These are phyloP conservation scores for Mycena capillaripes DNA, from an alignment of 768 basidiomycete genomes.

Conservation along the genomic window DNA sequence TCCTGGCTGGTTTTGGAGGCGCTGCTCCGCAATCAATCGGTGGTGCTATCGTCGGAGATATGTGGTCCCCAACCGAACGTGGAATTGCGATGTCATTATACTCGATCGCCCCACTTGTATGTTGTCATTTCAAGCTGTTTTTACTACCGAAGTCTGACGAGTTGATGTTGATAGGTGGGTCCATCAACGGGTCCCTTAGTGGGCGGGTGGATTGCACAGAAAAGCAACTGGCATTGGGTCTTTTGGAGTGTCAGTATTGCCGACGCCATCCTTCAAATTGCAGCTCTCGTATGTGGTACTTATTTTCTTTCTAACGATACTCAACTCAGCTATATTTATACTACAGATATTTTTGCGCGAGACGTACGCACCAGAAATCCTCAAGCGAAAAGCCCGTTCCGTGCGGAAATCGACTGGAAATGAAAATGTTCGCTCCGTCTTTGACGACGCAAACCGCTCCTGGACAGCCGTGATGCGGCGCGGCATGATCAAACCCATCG, in stretches of 20 bases:
- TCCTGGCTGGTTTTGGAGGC: conserved; percentile 75
- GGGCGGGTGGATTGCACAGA: conserved; percentile 63
- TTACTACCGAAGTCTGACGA: neutral
- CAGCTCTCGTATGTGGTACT: conserved; percentile 64
- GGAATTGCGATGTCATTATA: conserved; percentile 68
- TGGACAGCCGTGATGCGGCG: conserved; percentile 60
- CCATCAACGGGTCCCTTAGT: conserved; percentile 55
- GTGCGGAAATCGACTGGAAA: conserved; percentile 53
- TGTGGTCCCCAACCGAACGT: conserved; percentile 66
- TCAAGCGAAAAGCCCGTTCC: conserved; percentile 53
- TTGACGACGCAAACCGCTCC: conserved; percentile 54
- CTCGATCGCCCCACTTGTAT: conserved; percentile 62
- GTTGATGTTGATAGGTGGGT: conserved; percentile 52
- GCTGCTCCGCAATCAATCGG: conserved; percentile 74
- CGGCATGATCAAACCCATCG: conserved; percentile 70
- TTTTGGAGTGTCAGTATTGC: conserved; percentile 71
- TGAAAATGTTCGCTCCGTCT: conserved; percentile 55
- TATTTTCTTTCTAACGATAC: conserved; percentile 24
- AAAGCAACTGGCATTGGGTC: conserved; percentile 70
- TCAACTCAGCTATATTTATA: neutral
- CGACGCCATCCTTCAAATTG: conserved; percentile 60
- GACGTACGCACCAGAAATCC: conserved; percentile 63
- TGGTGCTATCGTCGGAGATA: conserved; percentile 68
- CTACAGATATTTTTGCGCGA: conserved; percentile 48
- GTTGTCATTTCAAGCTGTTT: neutral